A percentile compares a stretch with the other conserved stretches of the same genome.
These are phyloP conservation scores for Pachysandra terminalis DNA, from an alignment of 164 flowering plant genomes.

Conservation along the genomic window DNA sequence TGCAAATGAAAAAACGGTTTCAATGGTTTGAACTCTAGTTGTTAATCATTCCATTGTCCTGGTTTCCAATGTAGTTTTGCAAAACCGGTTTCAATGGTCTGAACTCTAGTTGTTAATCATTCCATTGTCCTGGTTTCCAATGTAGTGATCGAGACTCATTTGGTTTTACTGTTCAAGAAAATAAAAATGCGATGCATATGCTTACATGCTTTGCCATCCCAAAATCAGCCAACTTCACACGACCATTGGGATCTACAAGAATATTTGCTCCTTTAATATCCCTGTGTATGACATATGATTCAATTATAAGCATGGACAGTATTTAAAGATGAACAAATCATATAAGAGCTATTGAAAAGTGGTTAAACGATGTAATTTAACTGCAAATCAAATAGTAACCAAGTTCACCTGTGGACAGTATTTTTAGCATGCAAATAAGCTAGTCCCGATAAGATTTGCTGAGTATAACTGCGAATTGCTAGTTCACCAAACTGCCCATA, in stretches of 20 bases:
- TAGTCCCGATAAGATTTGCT: conserved; percentile 85
- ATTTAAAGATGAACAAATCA: conserved; percentile 1
- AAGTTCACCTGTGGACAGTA: conserved; percentile 76
- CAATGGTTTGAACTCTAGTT: neutral
- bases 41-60: neutral
- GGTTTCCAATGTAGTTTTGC: neutral
- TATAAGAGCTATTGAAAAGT: neutral
- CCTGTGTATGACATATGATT: conserved; percentile 36
- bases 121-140: neutral
- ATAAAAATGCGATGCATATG: neutral
- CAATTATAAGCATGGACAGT: neutral
- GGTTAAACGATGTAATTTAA: neutral
- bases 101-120: no score
- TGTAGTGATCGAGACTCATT: neutral
- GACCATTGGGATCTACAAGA: conserved; percentile 90
- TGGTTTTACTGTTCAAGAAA: no score
- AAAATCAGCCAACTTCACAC: conserved; percentile 80
- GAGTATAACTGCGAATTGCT: conserved; percentile 86
- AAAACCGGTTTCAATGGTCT: neutral
- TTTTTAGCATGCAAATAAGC: conserved; percentile 76
- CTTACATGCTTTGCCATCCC: conserved; percentile 96
- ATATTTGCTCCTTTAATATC: conserved; percentile 97
- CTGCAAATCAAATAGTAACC: neutral
- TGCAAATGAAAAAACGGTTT: neutral
- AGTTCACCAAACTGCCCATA: conserved; percentile 86